phyloP scores from a whole-genome alignment of 2,329 filamentous ascomycete species.

The Aspergillus pseudotamarii region DNA sequence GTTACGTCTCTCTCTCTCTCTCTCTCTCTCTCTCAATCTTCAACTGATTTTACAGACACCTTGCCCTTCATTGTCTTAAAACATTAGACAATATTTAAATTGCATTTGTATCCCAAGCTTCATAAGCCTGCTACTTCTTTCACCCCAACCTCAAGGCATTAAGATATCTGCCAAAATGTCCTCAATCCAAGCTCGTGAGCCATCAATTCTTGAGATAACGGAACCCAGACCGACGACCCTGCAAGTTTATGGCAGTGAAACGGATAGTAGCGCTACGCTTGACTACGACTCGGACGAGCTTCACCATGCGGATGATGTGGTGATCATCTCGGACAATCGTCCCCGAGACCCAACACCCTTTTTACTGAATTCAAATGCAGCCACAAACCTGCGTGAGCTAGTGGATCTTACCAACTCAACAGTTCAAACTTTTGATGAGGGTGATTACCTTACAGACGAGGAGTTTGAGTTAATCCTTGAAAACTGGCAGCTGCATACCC shows the following conservation, averaged over 20 bases:
- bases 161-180: background rate
- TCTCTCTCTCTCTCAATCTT: background rate
- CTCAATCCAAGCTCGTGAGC: background rate
- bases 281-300: background rate
- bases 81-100: background rate
- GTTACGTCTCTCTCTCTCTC: background rate
- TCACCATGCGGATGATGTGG: background rate
- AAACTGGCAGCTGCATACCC: slow-evolving; percentile 7
- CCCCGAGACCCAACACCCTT: background rate
- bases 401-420: background rate
- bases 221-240: background rate
- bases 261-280: background rate
- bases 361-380: background rate
- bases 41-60: background rate
- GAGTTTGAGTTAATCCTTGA: slow-evolving; percentile 22
- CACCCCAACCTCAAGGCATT: background rate
- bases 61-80: background rate
- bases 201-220: background rate
- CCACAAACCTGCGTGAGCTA: background rate
- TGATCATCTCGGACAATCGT: background rate
- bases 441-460: slow-evolving; percentile 32
- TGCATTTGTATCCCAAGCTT: background rate
- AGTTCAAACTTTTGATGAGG: slow-evolving; percentile 12
- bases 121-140: background rate
- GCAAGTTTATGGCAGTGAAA: background rate